A percentile compares a stretch with the other conserved stretches of the same genome.
These are phyloP conservation scores for Xylaria scruposa DNA, from an alignment of 495 filamentous ascomycete species.

Conservation along the genomic window DNA sequence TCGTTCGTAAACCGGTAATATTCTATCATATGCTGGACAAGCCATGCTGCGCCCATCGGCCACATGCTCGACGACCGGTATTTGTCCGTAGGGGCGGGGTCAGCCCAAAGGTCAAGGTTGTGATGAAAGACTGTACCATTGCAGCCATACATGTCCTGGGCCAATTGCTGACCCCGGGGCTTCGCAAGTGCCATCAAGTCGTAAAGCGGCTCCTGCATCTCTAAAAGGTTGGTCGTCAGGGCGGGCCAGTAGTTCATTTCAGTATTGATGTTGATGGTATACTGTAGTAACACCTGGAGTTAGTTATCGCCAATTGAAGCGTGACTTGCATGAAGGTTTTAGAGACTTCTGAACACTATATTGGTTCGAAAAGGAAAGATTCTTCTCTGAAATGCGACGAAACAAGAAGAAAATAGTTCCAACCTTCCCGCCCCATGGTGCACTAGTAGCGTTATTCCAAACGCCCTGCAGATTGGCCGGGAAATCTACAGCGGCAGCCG, in stretches of 20 bases:
- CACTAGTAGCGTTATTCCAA: constrained; percentile 59
- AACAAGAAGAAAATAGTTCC: neutral
- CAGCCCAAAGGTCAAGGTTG: constrained; percentile 60
- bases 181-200: constrained; percentile 14
- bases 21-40: constrained; percentile 55
- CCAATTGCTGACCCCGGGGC: constrained; percentile 45
- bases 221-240: constrained; percentile 51
- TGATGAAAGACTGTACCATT: constrained; percentile 57
- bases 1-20: constrained; percentile 52
- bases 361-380: no score
- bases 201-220: constrained; percentile 31
- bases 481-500: constrained; percentile 42
- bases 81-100: constrained; percentile 54
- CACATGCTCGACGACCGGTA: constrained; percentile 55
- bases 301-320: neutral
- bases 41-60: constrained; percentile 60
- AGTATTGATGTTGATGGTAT: constrained; percentile 65
- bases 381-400: no score
- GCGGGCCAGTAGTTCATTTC: constrained; percentile 69
- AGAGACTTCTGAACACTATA: neutral
- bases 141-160: constrained; percentile 58
- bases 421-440: constrained; percentile 58
- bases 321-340: neutral
- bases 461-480: constrained; percentile 65
- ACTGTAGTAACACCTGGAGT: constrained; percentile 29